Base-by-base conservation (phyloP, 108 stramenopile species). In the Nitzschia sp. region DNA sequence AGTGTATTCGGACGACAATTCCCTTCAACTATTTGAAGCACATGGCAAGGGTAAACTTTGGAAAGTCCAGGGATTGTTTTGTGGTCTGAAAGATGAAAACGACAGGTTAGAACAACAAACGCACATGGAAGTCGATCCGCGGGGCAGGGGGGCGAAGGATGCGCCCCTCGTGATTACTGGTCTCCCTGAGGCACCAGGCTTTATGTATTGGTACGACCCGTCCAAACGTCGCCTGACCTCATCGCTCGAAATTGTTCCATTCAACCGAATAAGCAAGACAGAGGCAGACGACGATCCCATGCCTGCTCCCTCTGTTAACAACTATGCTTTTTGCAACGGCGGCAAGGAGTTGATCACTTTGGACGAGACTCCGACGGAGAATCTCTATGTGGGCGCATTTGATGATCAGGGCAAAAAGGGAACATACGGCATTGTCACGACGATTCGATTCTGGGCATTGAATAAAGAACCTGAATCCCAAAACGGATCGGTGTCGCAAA, bases 171-270 rank as follows among this genome's bases (percentile, higher is more conserved):
- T 82, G 23, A 26, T 80, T 2, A 45, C 42, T n/a, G 78, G 85
- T 9, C 55, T 82, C n/a, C 29, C 45, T 6, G 82, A 83, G 32
- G 87, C 93, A 8, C 85, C 90, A 8, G 93, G 93, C 53, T 85
- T 75, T 58, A 75, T 94, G 29, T 88, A 94, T 61, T 90, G 88
- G 93, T 90, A 80, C 64, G 85, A 94, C 78, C 74, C 86, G 24
- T 57, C 32, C 2, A 57, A 73, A 18, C 70, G 77, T 35, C 77
- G 77, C 0, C 80, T 91, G 28, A 70, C 68, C 36, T 73, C 71
- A 18, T 65, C 70, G 2, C 74, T 94, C 19, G 90, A 90, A 64
- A 87, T 89, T n/a, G 85, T 85, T 19, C 89, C 87, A 3, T 91
- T 80, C 82, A 94, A 94, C 66, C 78, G 90, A 0, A 76, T 91